Percentiles rank a stretch among this genome's conserved stretches.
phyloP scores from a whole-genome alignment of 83 land plant genomes.

The Thuja plicata region DNA sequence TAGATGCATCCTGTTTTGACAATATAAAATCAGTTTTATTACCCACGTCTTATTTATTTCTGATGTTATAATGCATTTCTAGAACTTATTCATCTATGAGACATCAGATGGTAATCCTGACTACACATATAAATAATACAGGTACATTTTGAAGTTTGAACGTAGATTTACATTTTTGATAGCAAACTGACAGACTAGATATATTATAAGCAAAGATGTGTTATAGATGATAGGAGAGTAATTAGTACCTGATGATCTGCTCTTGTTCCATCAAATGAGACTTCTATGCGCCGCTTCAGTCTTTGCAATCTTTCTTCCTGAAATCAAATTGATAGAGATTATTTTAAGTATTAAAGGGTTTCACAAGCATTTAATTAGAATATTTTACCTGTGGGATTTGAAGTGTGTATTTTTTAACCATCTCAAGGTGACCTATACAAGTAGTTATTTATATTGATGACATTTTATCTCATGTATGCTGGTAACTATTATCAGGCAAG shows the following conservation, averaged over 20 bases:
- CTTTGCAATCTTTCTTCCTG: conserved; percentile 54
- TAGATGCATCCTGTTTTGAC: not conserved
- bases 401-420: no score
- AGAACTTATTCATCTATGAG: not conserved
- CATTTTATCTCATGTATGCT: no score
- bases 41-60: not conserved
- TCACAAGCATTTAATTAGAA: no score
- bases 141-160: not conserved
- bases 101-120: not conserved
- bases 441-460: no score
- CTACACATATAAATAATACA: not conserved
- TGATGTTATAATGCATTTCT: not conserved
- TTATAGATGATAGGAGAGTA: not conserved
- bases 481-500: no score
- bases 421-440: no score
- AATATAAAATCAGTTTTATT: not conserved
- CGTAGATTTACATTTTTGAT: not conserved
- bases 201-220: not conserved
- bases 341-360: no score
- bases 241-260: conserved; percentile 50
- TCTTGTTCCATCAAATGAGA: conserved; percentile 43
- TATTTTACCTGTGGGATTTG: no score
- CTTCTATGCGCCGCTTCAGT: conserved; percentile 40
- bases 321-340: not conserved
- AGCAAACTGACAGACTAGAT: not conserved